Evolutionary conservation across 805 yeast genomes (phyloP).

Genomic region (Nakazawaea pomicola): DNA sequence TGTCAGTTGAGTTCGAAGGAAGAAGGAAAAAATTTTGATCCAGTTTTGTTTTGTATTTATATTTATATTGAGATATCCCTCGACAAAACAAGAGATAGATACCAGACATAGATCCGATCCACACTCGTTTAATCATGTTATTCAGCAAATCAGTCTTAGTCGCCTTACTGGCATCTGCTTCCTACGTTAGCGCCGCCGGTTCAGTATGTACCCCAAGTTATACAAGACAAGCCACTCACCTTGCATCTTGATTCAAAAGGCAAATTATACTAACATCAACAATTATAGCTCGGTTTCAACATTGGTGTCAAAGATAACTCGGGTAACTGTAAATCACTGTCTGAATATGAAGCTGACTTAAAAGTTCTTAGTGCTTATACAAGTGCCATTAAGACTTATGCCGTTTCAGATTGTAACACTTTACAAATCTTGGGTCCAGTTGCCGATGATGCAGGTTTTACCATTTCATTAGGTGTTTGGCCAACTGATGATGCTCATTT

Average conservation of each 20-base stretch:
- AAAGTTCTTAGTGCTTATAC: slow-evolving; percentile 53
- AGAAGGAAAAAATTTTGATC: too few relatives aligned
- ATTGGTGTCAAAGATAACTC: slow-evolving; percentile 75
- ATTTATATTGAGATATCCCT: neutral
- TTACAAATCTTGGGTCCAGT: slow-evolving; percentile 82
- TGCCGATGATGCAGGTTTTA: slow-evolving; percentile 72
- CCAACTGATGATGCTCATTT: slow-evolving; percentile 84
- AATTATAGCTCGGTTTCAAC: slow-evolving; percentile 65
- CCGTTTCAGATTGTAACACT: slow-evolving; percentile 93
- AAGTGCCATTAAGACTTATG: slow-evolving; percentile 73
- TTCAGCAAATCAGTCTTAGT: slow-evolving; percentile 5
- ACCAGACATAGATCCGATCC: neutral
- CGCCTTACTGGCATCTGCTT: slow-evolving; percentile 3
- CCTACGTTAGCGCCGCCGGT: slow-evolving; percentile 5
- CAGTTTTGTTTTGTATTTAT: too few relatives aligned
- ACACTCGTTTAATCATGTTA: slow-evolving; percentile 1
- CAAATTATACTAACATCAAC: slow-evolving; percentile 7
- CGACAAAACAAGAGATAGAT: too few relatives aligned
- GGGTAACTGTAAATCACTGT: slow-evolving; percentile 71
- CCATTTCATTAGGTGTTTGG: slow-evolving; percentile 85
- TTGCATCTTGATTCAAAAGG: too few relatives aligned
- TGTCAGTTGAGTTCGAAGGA: too few relatives aligned
- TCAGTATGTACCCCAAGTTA: slow-evolving; percentile 1
- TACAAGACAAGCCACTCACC: too few relatives aligned
- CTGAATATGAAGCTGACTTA: slow-evolving; percentile 69